Evolutionary conservation across 176 grass and related monocot genomes (phyloP), one percentile per base, ranked within the genome.

Genomic region (Miscanthus lutarioriparius): DNA sequence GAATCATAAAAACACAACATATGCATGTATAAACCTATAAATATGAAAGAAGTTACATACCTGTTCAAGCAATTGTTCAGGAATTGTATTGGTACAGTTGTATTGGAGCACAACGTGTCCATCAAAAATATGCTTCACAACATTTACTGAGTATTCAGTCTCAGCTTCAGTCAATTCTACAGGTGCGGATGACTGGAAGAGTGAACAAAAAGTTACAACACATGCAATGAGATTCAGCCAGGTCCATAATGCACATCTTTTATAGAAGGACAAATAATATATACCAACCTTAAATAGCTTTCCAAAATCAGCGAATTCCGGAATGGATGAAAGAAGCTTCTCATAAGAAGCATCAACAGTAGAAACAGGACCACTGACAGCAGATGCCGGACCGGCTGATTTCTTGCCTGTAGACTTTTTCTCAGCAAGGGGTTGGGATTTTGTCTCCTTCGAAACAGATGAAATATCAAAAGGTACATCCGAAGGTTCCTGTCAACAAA

Each of bases 111-210:
- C 85, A 69, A 99, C 75, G 70, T 99, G 93, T 4, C 86, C 81
- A 85, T 99, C 84, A 79, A 77, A 99, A 75, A 99, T 91, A 87
- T 99, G 97, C 82, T 99, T 99, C 40, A 99, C 93, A 44, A 88
- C 97, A 89, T 84, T 99, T 53, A 99, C 93, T 64, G 97, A 91
- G 91, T 99, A 99, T 89, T 99, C 97, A 64, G 97, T 99, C 74
- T 96, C 97, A 9, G 97, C 90, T 87, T 99, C 97, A 47, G 97
- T 99, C 84, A 99, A 89, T 91, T 99, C 97, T 82, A 96, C 71
- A 73, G 97, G 91, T 77, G 88, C 54, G 82, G 93, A 96, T 79
- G 96, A 99, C 96, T 99, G 86, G 38, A 91, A 90, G 47, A 81
- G 64, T 72, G 16, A 49, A 67, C 22, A n/a, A 77, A 47, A 67